Evolutionary conservation across 805 yeast genomes (phyloP), one percentile per base, ranked within the genome.

Genomic region (Maudiozyma bulderi): DNA sequence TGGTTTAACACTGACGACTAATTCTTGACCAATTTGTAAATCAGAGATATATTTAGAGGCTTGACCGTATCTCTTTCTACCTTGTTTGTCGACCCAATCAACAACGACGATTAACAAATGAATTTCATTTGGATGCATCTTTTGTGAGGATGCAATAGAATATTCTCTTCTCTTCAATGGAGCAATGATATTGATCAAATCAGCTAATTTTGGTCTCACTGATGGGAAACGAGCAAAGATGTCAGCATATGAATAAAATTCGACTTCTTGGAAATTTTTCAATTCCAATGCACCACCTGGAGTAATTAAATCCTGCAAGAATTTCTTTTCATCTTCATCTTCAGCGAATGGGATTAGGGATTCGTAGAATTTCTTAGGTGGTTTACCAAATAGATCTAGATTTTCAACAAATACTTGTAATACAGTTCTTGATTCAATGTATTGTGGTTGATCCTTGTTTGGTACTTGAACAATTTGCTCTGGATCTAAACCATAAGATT

Each of bases 131-230:
- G 91, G 88, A 70, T 91, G 97, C 61, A 86, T 73, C 66, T 78
- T 86, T 70, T 91, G 98, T 31, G 97, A 90, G 1, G 97, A 90
- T 3, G 98, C 97, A 68, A 91, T 91, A 11, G 97, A 91, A 68
- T 91, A 91, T 70, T 91, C 98, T 74, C 98, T 86, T 74, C 98
- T 84, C 75, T 91, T 91, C 64, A 90, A 76, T 14, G 95, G 90
- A 26, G 95, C 80, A 55, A 91, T 77, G 50, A 91, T 69, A 57
- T 76, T 76, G 35, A 84, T 79, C 58, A 91, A 75, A 28, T 86
- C 88, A 49, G 73, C 75, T 50, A 84, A 72, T 4, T 80, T 59
- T 29, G 97, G 97, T 66, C 82, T 81, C 28, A 91, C 95, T 50
- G 90, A 81, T 57, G 78, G 74, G 76, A 86, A 91, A 62, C 84